Percentiles rank a stretch among this genome's conserved stretches.
Conservation (phyloP, 345 rosid species). For the Passiflora organensis region DNA sequence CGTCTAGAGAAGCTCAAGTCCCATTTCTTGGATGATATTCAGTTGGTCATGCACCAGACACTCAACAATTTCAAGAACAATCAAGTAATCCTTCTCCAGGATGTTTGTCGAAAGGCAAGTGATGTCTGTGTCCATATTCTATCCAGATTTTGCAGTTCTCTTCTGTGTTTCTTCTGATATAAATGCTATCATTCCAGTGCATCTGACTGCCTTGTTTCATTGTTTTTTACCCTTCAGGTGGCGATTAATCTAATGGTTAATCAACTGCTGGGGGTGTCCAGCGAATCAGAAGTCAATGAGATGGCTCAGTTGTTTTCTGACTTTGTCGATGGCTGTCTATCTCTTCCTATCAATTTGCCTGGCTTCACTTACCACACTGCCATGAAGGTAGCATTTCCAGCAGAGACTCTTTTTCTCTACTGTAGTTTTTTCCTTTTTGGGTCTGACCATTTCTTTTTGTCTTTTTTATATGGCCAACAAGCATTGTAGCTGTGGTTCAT, state of each 20-base stretch:
- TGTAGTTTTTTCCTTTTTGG: too few relatives aligned
- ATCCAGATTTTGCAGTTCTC: too few relatives aligned
- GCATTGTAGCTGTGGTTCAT: too few relatives aligned
- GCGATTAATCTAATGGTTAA: constrained; percentile 85
- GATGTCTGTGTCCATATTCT: too few relatives aligned
- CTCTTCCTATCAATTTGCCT: constrained; percentile 73
- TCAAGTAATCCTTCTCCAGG: constrained; percentile 61
- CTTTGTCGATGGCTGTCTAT: constrained; percentile 86
- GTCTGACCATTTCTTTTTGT: neutral
- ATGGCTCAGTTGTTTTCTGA: constrained; percentile 73
- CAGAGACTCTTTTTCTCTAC: neutral
- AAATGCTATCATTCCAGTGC: too few relatives aligned
- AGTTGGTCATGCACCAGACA: constrained; percentile 46
- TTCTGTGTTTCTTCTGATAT: too few relatives aligned
- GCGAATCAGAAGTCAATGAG: constrained; percentile 57
- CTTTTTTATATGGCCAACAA: too few relatives aligned
- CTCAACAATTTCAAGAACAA: constrained; percentile 34
- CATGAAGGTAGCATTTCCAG: constrained; percentile 45
- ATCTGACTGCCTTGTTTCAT: neutral
- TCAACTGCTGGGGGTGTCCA: constrained; percentile 62
- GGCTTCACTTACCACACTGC: constrained; percentile 67
- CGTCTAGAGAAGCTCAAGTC: constrained; percentile 60
- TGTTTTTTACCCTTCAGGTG: constrained; percentile 34
- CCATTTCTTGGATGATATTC: constrained; percentile 65
- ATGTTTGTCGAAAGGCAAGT: constrained; percentile 77